These are phyloP conservation scores for Hanseniaspora osmophila DNA, from an alignment of 805 yeast species.

Conservation along the genomic window DNA sequence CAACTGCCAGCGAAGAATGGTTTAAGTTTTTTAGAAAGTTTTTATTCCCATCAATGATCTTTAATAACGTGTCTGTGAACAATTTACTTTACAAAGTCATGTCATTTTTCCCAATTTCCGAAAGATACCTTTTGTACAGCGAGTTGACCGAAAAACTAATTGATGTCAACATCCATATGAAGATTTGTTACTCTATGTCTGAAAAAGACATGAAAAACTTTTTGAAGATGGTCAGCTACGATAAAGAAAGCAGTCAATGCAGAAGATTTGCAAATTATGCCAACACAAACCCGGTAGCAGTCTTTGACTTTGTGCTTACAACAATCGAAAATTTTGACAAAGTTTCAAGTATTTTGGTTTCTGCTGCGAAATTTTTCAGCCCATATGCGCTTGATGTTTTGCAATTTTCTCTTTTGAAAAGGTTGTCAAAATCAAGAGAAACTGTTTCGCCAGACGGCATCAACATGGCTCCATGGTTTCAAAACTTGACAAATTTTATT, in stretches of 20 bases:
- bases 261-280: constrained; percentile 58
- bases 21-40: constrained; percentile 48
- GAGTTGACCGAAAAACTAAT: constrained; percentile 49
- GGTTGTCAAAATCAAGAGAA: constrained; percentile 55
- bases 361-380: constrained; percentile 62
- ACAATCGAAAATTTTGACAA: constrained; percentile 90
- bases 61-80: constrained; percentile 44
- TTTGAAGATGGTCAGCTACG: constrained; percentile 69
- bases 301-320: constrained; percentile 52
- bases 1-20: constrained; percentile 29
- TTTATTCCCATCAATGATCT: constrained; percentile 47
- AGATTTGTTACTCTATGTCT: constrained; percentile 46
- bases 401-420: constrained; percentile 54
- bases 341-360: constrained; percentile 61
- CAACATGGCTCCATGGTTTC: constrained; percentile 73
- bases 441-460: constrained; percentile 67
- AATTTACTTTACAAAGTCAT: constrained; percentile 47
- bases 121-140: constrained; percentile 66
- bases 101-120: constrained; percentile 39
- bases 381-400: constrained; percentile 76
- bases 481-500: constrained; percentile 63
- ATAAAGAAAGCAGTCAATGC: constrained; percentile 61
- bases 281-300: constrained; percentile 65
- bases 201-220: constrained; percentile 69
- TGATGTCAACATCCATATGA: constrained; percentile 41